phyloP scores from a whole-genome alignment of 768 basidiomycete species.

The Stropharia rugosoannulata region DNA sequence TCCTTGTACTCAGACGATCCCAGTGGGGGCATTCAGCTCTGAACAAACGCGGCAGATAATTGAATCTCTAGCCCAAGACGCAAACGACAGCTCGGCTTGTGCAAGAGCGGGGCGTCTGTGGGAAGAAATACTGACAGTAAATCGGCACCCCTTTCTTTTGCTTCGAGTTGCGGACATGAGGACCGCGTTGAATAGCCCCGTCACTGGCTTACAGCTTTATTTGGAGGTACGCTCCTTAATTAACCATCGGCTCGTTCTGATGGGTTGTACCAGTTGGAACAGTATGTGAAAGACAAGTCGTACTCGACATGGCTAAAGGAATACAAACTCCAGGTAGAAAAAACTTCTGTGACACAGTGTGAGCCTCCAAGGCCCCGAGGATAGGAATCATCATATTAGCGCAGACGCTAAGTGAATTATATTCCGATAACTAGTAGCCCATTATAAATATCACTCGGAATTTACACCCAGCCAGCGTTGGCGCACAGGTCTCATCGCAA shows the following conservation, averaged over 20 bases:
- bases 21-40: no score
- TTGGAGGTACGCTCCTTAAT: background rate
- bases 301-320: no score
- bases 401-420: background rate
- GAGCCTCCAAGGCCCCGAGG: no score
- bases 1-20: no score
- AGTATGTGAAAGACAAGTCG: no score
- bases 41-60: no score
- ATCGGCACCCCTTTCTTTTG: background rate
- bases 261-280: no score
- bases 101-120: conserved; percentile 12
- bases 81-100: conserved; percentile 4
- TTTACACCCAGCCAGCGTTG: conserved; percentile 9
- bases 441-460: background rate
- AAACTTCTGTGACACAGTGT: no score
- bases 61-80: conserved; percentile 4
- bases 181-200: background rate
- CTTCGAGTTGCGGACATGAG: background rate
- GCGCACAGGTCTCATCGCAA: conserved; percentile 1
- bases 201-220: background rate
- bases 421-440: background rate
- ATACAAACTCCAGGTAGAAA: no score
- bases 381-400: no score
- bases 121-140: background rate
- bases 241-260: no score